These are phyloP conservation scores for Lachnellula hyalina DNA, from an alignment of 2,329 filamentous ascomycete species.

Conservation along the genomic window DNA sequence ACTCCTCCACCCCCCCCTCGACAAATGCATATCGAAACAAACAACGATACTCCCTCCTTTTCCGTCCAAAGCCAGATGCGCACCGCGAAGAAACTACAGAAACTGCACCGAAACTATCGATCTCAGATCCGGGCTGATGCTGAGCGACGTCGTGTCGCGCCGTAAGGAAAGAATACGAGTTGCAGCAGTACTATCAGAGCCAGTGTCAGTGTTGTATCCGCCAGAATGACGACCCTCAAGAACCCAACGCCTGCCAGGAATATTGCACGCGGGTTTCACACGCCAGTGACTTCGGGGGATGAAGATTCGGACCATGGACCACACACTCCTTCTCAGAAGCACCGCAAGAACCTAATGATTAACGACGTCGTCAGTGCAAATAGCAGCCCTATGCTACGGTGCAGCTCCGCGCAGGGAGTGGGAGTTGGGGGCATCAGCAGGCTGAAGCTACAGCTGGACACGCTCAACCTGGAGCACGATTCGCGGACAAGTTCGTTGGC, in stretches of 20 bases:
- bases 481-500: constrained; percentile 52
- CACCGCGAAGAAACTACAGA: constrained; percentile 27
- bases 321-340: constrained; percentile 32
- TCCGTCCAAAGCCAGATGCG: constrained; percentile 27
- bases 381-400: constrained; percentile 56
- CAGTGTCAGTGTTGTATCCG: neutral
- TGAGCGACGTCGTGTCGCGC: constrained; percentile 32
- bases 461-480: constrained; percentile 58
- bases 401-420: constrained; percentile 40
- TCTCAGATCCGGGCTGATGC: constrained; percentile 32
- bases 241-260: constrained; percentile 25
- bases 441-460: constrained; percentile 75
- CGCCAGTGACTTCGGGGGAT: constrained; percentile 40
- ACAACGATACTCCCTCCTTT: constrained; percentile 16
- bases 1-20: constrained; percentile 2
- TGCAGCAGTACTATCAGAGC: neutral
- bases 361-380: constrained; percentile 46
- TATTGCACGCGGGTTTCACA: constrained; percentile 32
- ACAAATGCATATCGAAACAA: constrained; percentile 33
- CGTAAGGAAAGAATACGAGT: constrained; percentile 18
- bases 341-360: constrained; percentile 27
- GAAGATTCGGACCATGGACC: constrained; percentile 49
- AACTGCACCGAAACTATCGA: constrained; percentile 31
- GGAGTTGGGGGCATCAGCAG: constrained; percentile 75
- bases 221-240: neutral